Conservation (phyloP, 306 rosid genomes). For the Sphenostylis stenocarpa region DNA sequence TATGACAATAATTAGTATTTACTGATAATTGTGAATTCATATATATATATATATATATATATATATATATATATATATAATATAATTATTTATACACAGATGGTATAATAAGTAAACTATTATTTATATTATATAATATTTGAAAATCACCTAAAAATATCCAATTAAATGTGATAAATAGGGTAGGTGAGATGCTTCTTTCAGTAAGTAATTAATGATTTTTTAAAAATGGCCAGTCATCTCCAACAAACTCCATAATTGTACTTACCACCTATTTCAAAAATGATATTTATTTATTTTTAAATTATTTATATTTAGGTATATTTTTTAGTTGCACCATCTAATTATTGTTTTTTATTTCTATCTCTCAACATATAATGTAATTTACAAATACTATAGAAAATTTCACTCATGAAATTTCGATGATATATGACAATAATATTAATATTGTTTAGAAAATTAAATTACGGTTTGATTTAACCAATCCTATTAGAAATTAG, state of each 20-base stretch:
- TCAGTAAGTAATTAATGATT: constrained; percentile 22
- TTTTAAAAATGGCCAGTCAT: not conserved
- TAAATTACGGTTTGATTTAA: too few species aligned
- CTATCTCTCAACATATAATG: not conserved
- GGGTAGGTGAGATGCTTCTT: constrained; percentile 36
- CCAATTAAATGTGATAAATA: not conserved
- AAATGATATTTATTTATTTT: not conserved
- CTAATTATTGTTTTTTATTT: not conserved
- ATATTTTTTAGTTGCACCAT: not conserved
- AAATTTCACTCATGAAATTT: too few species aligned
- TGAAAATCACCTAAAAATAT: not conserved
- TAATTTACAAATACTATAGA: too few species aligned
- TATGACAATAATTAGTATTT: not conserved
- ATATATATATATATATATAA: too few species aligned
- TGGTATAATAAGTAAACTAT: not conserved
- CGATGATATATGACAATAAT: too few species aligned
- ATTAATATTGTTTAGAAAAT: too few species aligned
- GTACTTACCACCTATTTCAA: not conserved
- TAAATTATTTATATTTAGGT: not conserved
- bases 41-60: too few species aligned
- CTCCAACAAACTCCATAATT: constrained; percentile 27
- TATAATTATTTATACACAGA: not conserved
- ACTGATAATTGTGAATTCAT: not conserved
- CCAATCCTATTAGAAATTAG: too few species aligned
- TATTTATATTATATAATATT: not conserved